A percentile compares a stretch with the other conserved stretches of the same genome.
Evolutionary conservation across 768 basidiomycete species (phyloP).

Genomic region (Kwoniella bestiolae): DNA sequence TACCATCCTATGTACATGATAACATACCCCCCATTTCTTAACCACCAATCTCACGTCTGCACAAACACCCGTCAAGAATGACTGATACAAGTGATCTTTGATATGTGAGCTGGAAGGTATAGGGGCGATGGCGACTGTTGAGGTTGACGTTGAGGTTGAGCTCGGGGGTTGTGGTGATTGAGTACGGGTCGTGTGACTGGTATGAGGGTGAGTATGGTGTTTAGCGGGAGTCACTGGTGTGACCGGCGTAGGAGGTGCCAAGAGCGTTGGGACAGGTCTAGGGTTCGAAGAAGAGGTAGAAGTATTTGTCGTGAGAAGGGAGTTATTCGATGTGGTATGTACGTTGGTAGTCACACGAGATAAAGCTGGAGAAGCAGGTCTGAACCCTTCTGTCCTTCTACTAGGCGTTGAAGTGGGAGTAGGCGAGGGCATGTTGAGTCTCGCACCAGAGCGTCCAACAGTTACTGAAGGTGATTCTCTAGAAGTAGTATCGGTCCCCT

Average conservation of each 20-base stretch:
- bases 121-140: conserved; percentile 14
- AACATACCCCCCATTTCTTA: conserved; percentile 72
- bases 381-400: conserved; percentile 9
- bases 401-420: neutral
- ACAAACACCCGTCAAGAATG: conserved; percentile 72
- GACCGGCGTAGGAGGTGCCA: neutral
- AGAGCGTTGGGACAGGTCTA: neutral
- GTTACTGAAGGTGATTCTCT: neutral
- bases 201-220: conserved; percentile 3
- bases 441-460: neutral
- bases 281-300: neutral
- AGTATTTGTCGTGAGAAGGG: neutral
- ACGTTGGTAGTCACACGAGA: conserved; percentile 10
- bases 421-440: neutral
- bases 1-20: conserved; percentile 80
- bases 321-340: neutral
- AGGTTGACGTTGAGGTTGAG: neutral
- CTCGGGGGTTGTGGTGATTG: neutral
- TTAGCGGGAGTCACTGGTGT: neutral
- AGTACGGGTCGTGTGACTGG: neutral
- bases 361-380: neutral
- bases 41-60: conserved; percentile 78
- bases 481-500: neutral
- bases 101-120: conserved; percentile 7
- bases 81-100: conserved; percentile 68